phyloP scores from a whole-genome alignment of 2,329 filamentous ascomycete species.

The Myrmaecium sp. region DNA sequence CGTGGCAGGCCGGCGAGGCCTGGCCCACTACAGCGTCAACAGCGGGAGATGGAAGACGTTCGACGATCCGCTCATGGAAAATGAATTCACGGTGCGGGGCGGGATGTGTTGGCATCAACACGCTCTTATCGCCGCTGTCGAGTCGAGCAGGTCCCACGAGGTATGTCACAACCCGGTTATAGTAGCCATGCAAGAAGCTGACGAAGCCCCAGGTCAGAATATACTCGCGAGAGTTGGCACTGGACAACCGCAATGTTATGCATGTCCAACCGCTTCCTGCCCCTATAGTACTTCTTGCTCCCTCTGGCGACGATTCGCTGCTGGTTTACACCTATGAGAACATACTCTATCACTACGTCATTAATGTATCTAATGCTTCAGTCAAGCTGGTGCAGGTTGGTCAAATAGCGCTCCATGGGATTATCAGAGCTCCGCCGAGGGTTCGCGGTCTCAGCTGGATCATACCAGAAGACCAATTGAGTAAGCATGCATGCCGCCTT shows the following conservation, averaged over 20 bases:
- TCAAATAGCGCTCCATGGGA: conserved; percentile 93
- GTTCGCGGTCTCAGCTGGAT: conserved; percentile 94
- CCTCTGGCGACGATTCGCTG: conserved; percentile 83
- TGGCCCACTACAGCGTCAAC: conserved; percentile 89
- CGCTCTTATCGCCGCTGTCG: conserved; percentile 83
- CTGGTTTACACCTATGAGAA: conserved; percentile 97
- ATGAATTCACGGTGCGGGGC: conserved; percentile 79
- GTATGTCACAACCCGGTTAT: conserved; percentile 16
- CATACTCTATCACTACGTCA: conserved; percentile 84
- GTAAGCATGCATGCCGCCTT: conserved; percentile 23
- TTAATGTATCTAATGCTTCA: conserved; percentile 51
- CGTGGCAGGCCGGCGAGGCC: conserved; percentile 78
- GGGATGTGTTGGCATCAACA: conserved; percentile 99
- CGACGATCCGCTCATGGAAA: conserved; percentile 61
- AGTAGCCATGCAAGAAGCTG: conserved; percentile 1
- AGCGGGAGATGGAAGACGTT: conserved; percentile 96
- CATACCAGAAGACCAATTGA: conserved; percentile 72
- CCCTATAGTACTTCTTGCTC: conserved; percentile 76
- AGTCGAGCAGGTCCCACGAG: conserved; percentile 66
- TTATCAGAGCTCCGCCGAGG: conserved; percentile 80
- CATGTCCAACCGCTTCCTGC: conserved; percentile 64
- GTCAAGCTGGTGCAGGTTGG: conserved; percentile 82
- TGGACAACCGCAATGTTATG: conserved; percentile 57
- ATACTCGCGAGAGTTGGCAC: conserved; percentile 69
- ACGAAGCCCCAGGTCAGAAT: conserved; percentile 59